Percentiles rank a stretch among this genome's conserved stretches.
These are phyloP conservation scores for Penicillium carneum DNA, from an alignment of 2,329 filamentous ascomycete genomes.

Conservation along the genomic window DNA sequence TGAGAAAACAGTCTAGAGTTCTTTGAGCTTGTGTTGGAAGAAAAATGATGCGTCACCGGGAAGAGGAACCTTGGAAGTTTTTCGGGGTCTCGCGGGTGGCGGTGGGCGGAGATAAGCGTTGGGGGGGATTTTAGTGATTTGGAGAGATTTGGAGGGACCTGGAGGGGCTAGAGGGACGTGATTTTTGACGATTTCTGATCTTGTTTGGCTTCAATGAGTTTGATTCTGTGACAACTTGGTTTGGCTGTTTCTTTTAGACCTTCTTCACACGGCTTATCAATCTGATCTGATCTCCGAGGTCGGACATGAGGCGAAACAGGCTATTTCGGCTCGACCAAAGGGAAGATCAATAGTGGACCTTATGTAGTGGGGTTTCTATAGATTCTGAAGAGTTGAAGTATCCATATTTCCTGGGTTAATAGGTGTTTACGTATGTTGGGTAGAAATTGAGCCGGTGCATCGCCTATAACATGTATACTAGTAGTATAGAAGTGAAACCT, in stretches of 20 bases:
- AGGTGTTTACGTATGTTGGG: background rate
- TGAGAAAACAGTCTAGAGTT: conserved; percentile 1
- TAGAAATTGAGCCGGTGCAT: background rate
- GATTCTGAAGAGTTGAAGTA: background rate
- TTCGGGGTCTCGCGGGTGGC: conserved; percentile 39
- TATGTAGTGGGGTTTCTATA: background rate
- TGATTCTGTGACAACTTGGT: conserved; percentile 10
- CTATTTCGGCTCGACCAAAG: background rate
- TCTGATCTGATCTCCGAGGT: conserved; percentile 38
- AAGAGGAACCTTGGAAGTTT: conserved; percentile 29
- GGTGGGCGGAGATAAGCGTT: conserved; percentile 37
- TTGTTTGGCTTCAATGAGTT: conserved; percentile 14
- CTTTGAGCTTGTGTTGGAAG: background rate
- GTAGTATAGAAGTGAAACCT: background rate
- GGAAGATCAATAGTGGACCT: background rate
- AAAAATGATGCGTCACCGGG: conserved; percentile 27
- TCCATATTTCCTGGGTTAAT: background rate
- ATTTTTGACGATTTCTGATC: conserved; percentile 12
- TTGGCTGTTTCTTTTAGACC: conserved; percentile 1
- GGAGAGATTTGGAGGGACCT: background rate
- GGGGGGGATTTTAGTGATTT: background rate
- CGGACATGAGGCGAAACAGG: conserved; percentile 25
- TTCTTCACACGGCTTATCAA: conserved; percentile 35
- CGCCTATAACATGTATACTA: background rate
- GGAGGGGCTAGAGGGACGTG: background rate